phyloP scores from a whole-genome alignment of 1,139 yeast species.

The Hemisphaericaspora xylanilytica region DNA sequence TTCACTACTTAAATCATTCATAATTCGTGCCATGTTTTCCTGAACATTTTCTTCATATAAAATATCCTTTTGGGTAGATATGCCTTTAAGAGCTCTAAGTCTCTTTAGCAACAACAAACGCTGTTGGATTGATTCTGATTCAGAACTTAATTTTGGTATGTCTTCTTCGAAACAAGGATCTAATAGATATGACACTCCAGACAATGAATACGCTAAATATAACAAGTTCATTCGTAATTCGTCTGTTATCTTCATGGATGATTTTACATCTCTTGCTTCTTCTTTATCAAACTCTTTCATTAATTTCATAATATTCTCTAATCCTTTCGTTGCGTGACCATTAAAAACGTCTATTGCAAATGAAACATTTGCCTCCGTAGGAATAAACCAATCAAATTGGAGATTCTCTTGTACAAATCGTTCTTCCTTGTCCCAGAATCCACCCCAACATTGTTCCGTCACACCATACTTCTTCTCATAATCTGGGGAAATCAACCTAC shows the following conservation, averaged over 20 bases:
- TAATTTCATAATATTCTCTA: slow-evolving; percentile 40
- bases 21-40: slow-evolving; percentile 37
- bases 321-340: slow-evolving; percentile 43
- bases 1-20: slow-evolving; percentile 35
- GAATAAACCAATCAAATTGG: slow-evolving; percentile 73
- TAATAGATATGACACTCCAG: slow-evolving; percentile 74
- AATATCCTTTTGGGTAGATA: slow-evolving; percentile 24
- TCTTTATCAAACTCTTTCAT: slow-evolving; percentile 29
- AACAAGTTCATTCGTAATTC: slow-evolving; percentile 55
- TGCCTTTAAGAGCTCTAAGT: slow-evolving; percentile 25
- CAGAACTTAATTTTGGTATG: slow-evolving; percentile 38
- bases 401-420: slow-evolving; percentile 43
- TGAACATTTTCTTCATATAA: slow-evolving; percentile 25
- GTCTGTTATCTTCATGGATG: slow-evolving; percentile 36
- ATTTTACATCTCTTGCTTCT: slow-evolving; percentile 16
- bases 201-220: slow-evolving; percentile 57
- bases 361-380: slow-evolving; percentile 53
- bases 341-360: slow-evolving; percentile 64
- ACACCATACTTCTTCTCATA: slow-evolving; percentile 31
- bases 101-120: slow-evolving; percentile 33
- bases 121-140: slow-evolving; percentile 35
- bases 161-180: slow-evolving; percentile 63
- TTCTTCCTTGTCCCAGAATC: slow-evolving; percentile 52
- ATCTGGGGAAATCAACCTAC: slow-evolving; percentile 48
- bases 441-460: slow-evolving; percentile 70